Percentiles rank a stretch among this genome's conserved stretches.
These are phyloP conservation scores for Fusarium sp. DNA, from an alignment of 2,329 filamentous ascomycete genomes.

Conservation along the genomic window DNA sequence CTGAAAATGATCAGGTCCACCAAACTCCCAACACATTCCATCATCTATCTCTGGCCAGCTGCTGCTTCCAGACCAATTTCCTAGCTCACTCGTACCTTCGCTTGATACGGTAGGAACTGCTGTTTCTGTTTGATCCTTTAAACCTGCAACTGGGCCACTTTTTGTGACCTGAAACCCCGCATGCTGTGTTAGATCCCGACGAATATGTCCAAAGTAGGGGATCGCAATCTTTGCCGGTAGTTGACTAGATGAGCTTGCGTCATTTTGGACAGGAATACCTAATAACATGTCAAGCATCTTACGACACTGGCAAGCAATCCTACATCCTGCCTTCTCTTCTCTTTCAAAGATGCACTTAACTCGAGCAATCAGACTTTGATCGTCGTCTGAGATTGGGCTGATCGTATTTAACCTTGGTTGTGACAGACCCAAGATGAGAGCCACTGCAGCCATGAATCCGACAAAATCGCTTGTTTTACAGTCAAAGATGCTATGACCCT, in stretches of 20 bases:
- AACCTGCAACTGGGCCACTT: rapidly evolving
- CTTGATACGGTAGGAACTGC: rapidly evolving
- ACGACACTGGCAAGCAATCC: neutral
- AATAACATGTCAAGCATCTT: neutral
- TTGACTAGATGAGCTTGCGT: neutral
- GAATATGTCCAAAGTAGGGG: neutral
- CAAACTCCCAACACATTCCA: neutral
- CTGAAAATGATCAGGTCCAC: neutral
- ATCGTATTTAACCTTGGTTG: neutral
- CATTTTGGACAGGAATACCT: rapidly evolving
- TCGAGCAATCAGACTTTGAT: neutral
- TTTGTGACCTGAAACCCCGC: neutral
- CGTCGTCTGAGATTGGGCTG: neutral
- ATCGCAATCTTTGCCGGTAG: neutral
- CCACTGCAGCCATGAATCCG: neutral
- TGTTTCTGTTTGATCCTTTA: rapidly evolving
- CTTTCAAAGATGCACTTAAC: neutral
- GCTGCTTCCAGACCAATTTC: rapidly evolving
- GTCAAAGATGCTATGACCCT: neutral
- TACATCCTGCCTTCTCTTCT: neutral
- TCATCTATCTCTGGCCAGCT: rapidly evolving
- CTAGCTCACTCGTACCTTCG: neutral
- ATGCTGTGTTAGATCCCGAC: too few relatives aligned
- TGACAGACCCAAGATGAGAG: neutral
- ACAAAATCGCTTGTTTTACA: neutral